Conservation (phyloP, 345 rosid genomes). For the Viola odorata region DNA sequence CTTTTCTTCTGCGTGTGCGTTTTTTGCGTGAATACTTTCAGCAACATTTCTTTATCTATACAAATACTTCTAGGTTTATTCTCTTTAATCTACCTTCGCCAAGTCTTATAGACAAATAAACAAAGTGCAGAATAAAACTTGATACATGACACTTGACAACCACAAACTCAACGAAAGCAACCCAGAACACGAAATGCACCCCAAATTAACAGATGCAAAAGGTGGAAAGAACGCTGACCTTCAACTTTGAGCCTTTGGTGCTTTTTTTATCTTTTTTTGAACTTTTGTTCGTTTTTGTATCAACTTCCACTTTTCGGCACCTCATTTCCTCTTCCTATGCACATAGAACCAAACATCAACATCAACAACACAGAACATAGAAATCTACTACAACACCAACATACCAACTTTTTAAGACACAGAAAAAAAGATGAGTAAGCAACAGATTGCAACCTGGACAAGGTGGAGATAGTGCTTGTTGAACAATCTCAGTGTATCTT, state of each 20-base stretch:
- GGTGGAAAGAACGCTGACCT: constrained; percentile 20
- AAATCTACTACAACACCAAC: neutral
- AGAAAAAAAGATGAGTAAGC: neutral
- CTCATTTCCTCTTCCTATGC: constrained; percentile 58
- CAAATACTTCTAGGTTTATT: neutral
- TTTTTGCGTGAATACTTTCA: too few relatives aligned
- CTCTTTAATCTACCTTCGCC: neutral
- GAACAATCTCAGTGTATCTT: constrained; percentile 61
- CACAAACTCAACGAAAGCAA: neutral
- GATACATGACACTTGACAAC: too few relatives aligned
- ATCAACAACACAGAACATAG: neutral
- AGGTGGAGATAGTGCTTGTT: constrained; percentile 77
- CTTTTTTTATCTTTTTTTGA: constrained; percentile 3
- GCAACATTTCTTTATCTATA: neutral
- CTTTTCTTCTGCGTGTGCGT: too few relatives aligned
- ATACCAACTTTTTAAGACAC: neutral
- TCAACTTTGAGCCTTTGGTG: constrained; percentile 20
- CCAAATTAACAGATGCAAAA: neutral
- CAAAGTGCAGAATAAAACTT: neutral
- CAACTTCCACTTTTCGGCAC: constrained; percentile 28
- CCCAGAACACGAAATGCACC: neutral
- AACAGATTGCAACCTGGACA: constrained; percentile 50
- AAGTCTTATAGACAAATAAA: neutral
- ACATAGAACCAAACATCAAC: neutral
- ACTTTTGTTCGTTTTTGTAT: constrained; percentile 18